Base-by-base conservation (phyloP, 257 asterid genomes). In the Thymus mandschuricus region DNA sequence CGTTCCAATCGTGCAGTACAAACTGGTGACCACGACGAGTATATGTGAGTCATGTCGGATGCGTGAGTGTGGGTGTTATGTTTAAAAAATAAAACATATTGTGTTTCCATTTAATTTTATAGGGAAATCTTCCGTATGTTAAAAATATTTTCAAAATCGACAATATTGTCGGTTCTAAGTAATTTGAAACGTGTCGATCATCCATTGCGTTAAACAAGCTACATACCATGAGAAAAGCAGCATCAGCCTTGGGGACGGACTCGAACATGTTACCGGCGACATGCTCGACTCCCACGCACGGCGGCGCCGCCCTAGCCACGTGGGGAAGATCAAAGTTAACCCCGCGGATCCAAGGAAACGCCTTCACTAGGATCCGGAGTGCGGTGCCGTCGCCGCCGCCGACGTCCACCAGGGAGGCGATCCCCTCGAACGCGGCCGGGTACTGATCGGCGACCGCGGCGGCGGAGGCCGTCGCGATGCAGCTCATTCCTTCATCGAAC, bases 1-100 rank as follows among this genome's bases (percentile, higher is more conserved):
- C 96, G 21, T 87, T 81, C 95, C 96, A 90, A 58, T 90, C 95
- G 56, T 90, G 96, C n/a, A 90, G 66, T 27, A 88, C 92, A 85
- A 80, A 85, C 96, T 86, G 28, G 4, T 3, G 5, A 6, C 5
- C 3, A 33, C 35, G 3, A 33, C 3, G n/a, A n/a, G n/a, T n/a
- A n/a, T n/a, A n/a, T n/a, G n/a, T n/a, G n/a, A n/a, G n/a, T n/a
- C n/a, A n/a, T n/a, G n/a, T n/a, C n/a, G n/a, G n/a, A n/a, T n/a
- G n/a, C n/a, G n/a, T n/a, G n/a, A n/a, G n/a, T n/a, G n/a, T n/a
- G n/a, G n/a, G n/a, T n/a, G n/a, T n/a, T 76, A n/a, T n/a, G n/a
- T n/a, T n/a, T n/a, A n/a, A n/a, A n/a, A n/a, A n/a, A 33, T 1
- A 33, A 33, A 33, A 33, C 1, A 33, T 33, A 3, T 33, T 33